Percentiles rank a stretch among this genome's conserved stretches.
Evolutionary conservation across 1,284 basidiomycete genomes (phyloP).

Genomic region (Neonothopanus nambi): DNA sequence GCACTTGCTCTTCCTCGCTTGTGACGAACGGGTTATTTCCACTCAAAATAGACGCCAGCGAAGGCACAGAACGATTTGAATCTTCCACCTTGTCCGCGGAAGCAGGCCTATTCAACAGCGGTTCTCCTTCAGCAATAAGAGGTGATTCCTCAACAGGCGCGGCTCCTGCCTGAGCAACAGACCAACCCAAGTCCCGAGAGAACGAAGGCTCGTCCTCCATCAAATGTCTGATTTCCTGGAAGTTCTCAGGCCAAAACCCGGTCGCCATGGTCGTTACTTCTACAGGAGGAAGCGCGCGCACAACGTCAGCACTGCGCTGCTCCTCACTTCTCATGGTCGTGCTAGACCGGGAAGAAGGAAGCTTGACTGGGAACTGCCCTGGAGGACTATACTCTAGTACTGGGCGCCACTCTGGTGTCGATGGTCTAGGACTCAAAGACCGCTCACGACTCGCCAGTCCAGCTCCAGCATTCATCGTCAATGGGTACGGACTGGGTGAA

Average conservation of each 20-base stretch:
- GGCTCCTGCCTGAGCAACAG: neutral
- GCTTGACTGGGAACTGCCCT: neutral
- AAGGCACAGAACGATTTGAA: conserved; percentile 16
- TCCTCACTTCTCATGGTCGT: neutral
- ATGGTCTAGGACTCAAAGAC: neutral
- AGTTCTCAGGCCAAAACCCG: conserved; percentile 11
- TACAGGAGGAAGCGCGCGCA: conserved; percentile 2
- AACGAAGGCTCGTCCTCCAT: conserved; percentile 10
- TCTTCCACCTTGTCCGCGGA: conserved; percentile 5
- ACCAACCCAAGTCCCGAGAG: conserved; percentile 3
- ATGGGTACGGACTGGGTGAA: neutral
- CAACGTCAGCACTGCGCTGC: too few species aligned
- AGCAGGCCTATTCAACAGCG: conserved; percentile 29
- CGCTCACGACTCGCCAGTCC: neutral
- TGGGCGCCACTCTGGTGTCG: neutral
- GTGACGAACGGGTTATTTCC: conserved; percentile 2
- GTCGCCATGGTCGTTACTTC: neutral
- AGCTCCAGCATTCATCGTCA: neutral
- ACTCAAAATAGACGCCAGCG: conserved; percentile 30
- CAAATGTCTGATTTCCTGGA: conserved; percentile 12
- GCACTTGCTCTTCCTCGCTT: neutral
- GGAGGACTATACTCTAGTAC: neutral
- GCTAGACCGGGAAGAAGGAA: neutral
- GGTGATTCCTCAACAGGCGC: conserved; percentile 24
- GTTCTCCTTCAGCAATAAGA: conserved; percentile 27